Evolutionary conservation across 495 filamentous ascomycete genomes (phyloP).

Genomic region (Tetracladium marchalianum): DNA sequence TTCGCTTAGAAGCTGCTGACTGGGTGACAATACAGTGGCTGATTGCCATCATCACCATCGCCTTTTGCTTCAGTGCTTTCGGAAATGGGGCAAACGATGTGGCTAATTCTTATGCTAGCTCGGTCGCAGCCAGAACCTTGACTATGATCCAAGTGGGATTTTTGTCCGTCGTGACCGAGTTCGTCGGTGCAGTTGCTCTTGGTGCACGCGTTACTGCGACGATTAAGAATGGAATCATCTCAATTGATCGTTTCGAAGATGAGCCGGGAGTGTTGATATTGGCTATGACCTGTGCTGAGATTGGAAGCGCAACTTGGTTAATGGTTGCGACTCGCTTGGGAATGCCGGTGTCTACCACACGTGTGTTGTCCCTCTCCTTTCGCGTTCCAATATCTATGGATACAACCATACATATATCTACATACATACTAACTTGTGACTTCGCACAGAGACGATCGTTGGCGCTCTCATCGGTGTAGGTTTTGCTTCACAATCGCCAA

Average conservation of each 20-base stretch:
- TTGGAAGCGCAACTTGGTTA: constrained; percentile 29
- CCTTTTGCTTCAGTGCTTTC: constrained; percentile 33
- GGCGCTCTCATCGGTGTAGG: constrained; percentile 50
- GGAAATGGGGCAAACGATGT: constrained; percentile 36
- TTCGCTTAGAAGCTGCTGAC: too few species aligned
- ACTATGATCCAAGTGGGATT: constrained; percentile 30
- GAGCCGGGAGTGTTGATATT: constrained; percentile 29
- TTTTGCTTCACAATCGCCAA: constrained; percentile 41
- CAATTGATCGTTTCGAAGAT: constrained; percentile 28
- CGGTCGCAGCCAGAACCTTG: constrained; percentile 28
- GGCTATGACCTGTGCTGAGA: constrained; percentile 11
- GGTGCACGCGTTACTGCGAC: constrained; percentile 35
- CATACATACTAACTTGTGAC: too few species aligned
- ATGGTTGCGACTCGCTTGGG: constrained; percentile 45
- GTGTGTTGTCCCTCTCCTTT: too few species aligned
- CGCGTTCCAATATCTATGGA: too few species aligned
- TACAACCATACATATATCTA: too few species aligned
- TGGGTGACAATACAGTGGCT: too few species aligned
- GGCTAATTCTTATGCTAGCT: constrained; percentile 34
- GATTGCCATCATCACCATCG: constrained; percentile 33
- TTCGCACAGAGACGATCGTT: constrained; percentile 55
- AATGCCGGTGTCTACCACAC: constrained; percentile 54
- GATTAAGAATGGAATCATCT: constrained; percentile 40
- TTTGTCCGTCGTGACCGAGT: constrained; percentile 29
- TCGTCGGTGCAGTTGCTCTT: constrained; percentile 39